Evolutionary conservation across 345 rosid species (phyloP).

Genomic region (Zanthoxylum bungeanum): DNA sequence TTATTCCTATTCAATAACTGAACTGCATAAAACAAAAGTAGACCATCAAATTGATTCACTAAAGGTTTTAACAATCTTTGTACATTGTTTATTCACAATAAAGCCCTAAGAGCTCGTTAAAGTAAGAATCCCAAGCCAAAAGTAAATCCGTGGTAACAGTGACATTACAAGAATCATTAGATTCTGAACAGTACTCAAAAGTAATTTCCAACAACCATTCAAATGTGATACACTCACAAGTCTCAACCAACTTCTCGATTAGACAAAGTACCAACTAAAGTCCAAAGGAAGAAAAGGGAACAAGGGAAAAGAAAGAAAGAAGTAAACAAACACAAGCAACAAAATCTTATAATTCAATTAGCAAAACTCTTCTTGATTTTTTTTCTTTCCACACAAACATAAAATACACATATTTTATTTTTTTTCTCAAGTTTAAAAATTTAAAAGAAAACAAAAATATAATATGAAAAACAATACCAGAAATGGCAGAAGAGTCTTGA

Average conservation of each 20-base stretch:
- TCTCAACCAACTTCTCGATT: too few relatives aligned
- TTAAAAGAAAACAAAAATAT: too few relatives aligned
- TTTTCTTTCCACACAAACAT: too few relatives aligned
- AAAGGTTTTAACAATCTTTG: too few relatives aligned
- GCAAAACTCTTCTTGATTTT: not conserved
- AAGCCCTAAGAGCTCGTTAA: not conserved
- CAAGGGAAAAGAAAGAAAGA: too few relatives aligned
- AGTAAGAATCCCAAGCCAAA: not conserved
- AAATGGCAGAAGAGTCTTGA: constrained; percentile 23
- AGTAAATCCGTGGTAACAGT: not conserved
- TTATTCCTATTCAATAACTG: not conserved
- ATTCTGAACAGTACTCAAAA: not conserved
- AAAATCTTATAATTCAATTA: too few relatives aligned
- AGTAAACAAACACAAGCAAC: not conserved
- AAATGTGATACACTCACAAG: too few relatives aligned
- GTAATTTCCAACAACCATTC: not conserved
- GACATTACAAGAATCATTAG: not conserved
- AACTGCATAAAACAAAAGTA: not conserved
- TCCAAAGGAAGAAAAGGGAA: not conserved
- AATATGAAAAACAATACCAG: constrained; percentile 30
- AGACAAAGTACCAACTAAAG: not conserved
- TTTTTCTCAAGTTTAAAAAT: not conserved
- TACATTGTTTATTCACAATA: not conserved
- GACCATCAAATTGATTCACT: not conserved
- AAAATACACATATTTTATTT: not conserved